Percentiles rank a stretch among this genome's conserved stretches.
These are phyloP conservation scores for Mycena venus DNA, from an alignment of 768 basidiomycete genomes.

Conservation along the genomic window DNA sequence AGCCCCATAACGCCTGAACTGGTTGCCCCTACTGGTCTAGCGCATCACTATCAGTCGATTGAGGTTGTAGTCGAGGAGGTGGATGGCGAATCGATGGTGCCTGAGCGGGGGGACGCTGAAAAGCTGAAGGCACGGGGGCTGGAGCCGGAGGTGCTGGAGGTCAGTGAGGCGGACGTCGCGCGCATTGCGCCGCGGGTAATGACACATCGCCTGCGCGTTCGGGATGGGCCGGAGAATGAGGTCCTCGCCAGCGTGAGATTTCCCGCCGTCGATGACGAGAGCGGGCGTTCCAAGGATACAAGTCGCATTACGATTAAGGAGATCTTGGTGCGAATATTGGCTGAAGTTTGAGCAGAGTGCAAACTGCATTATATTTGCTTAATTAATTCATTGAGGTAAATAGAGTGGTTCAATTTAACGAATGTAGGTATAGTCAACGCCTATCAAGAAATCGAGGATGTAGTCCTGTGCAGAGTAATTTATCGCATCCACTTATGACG, in stretches of 20 bases:
- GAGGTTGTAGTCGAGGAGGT: conserved; percentile 32
- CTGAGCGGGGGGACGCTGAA: neutral
- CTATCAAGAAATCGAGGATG: neutral
- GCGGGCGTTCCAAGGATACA: conserved; percentile 52
- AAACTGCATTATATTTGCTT: neutral
- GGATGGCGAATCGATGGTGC: conserved; percentile 24
- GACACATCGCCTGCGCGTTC: conserved; percentile 80
- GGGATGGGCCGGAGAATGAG: conserved; percentile 80
- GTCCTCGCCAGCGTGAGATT: conserved; percentile 73
- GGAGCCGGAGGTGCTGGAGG: conserved; percentile 59
- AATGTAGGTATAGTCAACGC: neutral
- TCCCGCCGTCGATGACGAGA: conserved; percentile 54
- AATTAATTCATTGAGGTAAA: conserved; percentile 1
- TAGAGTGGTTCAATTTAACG: neutral
- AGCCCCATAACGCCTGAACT: neutral
- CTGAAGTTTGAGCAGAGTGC: conserved; percentile 60
- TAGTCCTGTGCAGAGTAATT: neutral
- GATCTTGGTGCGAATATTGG: conserved; percentile 70
- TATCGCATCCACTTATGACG: no score
- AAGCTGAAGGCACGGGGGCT: conserved; percentile 36
- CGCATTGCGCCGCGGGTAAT: conserved; percentile 80
- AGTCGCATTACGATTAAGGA: conserved; percentile 69
- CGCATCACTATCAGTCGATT: conserved; percentile 34
- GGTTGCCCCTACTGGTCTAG: neutral
- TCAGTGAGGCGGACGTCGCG: conserved; percentile 82